Evolutionary conservation across 2,329 filamentous ascomycete genomes (phyloP).

Genomic region (Hymenoscyphus salicellus): DNA sequence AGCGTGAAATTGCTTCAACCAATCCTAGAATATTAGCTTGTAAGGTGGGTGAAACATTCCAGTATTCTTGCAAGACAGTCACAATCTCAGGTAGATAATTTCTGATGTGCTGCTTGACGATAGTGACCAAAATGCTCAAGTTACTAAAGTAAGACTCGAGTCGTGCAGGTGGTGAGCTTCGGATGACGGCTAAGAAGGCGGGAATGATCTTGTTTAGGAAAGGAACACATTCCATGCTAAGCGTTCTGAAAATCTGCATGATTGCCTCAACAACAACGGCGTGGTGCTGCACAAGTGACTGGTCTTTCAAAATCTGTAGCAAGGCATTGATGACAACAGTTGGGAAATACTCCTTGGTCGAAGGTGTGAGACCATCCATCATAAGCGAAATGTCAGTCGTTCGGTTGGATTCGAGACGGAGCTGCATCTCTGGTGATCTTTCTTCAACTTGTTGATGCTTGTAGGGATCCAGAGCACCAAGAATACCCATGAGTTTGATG

Average conservation of each 20-base stretch:
- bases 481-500: conserved; percentile 92
- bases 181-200: conserved; percentile 86
- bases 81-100: conserved; percentile 87
- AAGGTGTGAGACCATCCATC: conserved; percentile 95
- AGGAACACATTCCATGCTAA: conserved; percentile 92
- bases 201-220: conserved; percentile 94
- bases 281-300: conserved; percentile 85
- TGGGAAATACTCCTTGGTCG: conserved; percentile 96
- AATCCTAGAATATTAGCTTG: conserved; percentile 89
- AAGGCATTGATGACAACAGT: conserved; percentile 97
- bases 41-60: conserved; percentile 74
- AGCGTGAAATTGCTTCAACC: conserved; percentile 89
- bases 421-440: conserved; percentile 76
- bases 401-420: conserved; percentile 58
- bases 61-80: conserved; percentile 82
- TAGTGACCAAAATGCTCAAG: conserved; percentile 84
- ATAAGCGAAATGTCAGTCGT: conserved; percentile 94
- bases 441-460: conserved; percentile 95
- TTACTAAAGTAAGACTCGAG: conserved; percentile 98
- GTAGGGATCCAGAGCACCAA: conserved; percentile 93
- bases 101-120: conserved; percentile 93
- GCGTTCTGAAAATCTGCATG: conserved; percentile 96
- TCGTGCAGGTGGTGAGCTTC: conserved; percentile 70
- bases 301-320: conserved; percentile 86
- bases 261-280: conserved; percentile 94